Percentiles rank a stretch among this genome's conserved stretches.
phyloP scores from a whole-genome alignment of 495 filamentous ascomycete genomes.

The Pyrenopolyporus hunteri region DNA sequence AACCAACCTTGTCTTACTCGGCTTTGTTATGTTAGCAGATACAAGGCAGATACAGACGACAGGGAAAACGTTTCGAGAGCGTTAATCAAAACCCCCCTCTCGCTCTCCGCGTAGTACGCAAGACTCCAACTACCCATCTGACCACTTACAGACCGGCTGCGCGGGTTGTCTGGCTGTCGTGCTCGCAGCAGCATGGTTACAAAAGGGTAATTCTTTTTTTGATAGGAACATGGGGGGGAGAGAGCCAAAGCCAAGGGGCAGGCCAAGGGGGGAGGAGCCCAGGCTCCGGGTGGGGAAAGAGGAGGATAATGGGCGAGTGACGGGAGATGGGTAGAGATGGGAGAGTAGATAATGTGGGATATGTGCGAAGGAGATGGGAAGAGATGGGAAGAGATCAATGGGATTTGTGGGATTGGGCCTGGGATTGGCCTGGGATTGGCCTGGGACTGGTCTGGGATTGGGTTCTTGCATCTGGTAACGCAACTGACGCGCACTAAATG shows the following conservation, averaged over 20 bases:
- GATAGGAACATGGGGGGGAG: constrained; percentile 31
- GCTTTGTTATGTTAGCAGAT: constrained; percentile 16
- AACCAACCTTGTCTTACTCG: constrained; percentile 2
- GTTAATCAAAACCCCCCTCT: constrained; percentile 8
- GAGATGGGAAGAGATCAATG: too few relatives aligned
- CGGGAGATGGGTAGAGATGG: neutral
- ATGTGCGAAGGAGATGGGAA: neutral
- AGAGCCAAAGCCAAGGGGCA: too few relatives aligned
- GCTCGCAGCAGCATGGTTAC: constrained; percentile 16
- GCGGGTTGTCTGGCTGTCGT: constrained; percentile 14
- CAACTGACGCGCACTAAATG: neutral
- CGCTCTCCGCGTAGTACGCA: constrained; percentile 2
- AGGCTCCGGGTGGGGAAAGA: constrained; percentile 25
- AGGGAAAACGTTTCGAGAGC: constrained; percentile 9
- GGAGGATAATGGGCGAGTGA: neutral
- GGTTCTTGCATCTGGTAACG: neutral
- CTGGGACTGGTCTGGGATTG: neutral
- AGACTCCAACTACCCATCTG: constrained; percentile 28
- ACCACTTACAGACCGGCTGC: constrained; percentile 26
- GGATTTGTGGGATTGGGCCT: too few relatives aligned
- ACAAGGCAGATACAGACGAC: neutral
- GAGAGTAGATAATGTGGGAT: neutral
- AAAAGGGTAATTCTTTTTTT: constrained; percentile 30
- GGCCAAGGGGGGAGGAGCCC: constrained; percentile 20
- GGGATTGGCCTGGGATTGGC: too few relatives aligned